Evolutionary conservation across 2,329 filamentous ascomycete species (phyloP).

Genomic region (Talaromyces pinophilus): DNA sequence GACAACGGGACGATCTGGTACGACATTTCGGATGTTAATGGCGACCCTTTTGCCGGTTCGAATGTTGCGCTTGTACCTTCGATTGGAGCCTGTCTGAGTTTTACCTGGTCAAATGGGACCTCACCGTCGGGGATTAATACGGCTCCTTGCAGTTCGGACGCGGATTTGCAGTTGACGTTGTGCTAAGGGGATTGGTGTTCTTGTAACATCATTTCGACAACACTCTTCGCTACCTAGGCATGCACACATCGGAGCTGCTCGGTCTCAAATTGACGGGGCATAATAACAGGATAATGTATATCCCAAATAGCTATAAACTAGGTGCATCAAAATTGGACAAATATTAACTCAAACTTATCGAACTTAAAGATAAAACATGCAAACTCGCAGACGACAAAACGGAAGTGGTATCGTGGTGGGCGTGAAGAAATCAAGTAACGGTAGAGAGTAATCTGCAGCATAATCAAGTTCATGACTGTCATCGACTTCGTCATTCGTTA

Average conservation of each 20-base stretch:
- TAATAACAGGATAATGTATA: neutral
- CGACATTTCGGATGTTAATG: conserved; percentile 49
- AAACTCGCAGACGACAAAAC: neutral
- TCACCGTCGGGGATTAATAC: conserved; percentile 37
- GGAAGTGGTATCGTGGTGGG: conserved; percentile 4
- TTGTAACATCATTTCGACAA: neutral
- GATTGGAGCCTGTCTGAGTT: conserved; percentile 25
- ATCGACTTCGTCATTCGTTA: conserved; percentile 11
- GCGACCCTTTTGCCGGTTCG: conserved; percentile 43
- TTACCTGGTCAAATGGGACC: conserved; percentile 37
- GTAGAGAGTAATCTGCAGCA: neutral
- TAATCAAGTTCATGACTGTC: neutral
- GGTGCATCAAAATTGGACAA: neutral
- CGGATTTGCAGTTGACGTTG: conserved; percentile 30
- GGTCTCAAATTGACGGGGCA: no score
- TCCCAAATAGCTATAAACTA: neutral
- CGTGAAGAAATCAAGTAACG: neutral
- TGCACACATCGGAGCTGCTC: neutral
- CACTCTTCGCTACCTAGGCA: neutral
- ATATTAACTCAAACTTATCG: neutral
- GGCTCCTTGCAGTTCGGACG: conserved; percentile 26
- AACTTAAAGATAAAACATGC: neutral
- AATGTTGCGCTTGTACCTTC: conserved; percentile 30
- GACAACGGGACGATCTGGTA: conserved; percentile 40
- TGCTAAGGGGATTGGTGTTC: neutral